phyloP scores from a whole-genome alignment of 495 filamentous ascomycete species.

The Penicillium daleae region DNA sequence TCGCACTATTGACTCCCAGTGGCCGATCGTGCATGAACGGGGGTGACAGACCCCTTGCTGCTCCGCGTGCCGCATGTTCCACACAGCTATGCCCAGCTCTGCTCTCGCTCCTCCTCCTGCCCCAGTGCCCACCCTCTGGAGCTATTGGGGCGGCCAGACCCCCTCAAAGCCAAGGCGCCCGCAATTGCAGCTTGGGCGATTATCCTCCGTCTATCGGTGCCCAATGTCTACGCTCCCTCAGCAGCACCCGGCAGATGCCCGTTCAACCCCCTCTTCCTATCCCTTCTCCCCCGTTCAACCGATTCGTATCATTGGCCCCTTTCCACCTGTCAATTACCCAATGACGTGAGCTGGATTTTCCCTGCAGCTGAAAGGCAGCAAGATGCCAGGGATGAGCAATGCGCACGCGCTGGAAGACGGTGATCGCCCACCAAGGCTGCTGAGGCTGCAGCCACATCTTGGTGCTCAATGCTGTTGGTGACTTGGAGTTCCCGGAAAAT shows the following conservation, averaged over 20 bases:
- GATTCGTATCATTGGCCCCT: slow-evolving; percentile 8
- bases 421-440: slow-evolving; percentile 21
- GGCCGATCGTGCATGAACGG: slow-evolving; percentile 36
- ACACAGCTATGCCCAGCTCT: slow-evolving; percentile 24
- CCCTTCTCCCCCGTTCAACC: background rate
- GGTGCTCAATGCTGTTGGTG: slow-evolving; percentile 17
- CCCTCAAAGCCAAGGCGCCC: background rate
- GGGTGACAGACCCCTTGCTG: slow-evolving; percentile 44
- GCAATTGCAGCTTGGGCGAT: background rate
- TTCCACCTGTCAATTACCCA: slow-evolving; percentile 15
- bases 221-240: slow-evolving; percentile 6
- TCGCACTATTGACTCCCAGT: slow-evolving; percentile 25
- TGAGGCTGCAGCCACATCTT: slow-evolving; percentile 43
- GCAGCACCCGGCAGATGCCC: slow-evolving; percentile 15
- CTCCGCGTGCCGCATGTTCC: slow-evolving; percentile 47
- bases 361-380: slow-evolving; percentile 20
- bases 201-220: background rate
- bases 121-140: slow-evolving; percentile 6
- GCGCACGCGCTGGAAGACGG: slow-evolving; percentile 21
- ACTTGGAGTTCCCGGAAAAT: slow-evolving; percentile 28
- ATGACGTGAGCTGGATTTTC: slow-evolving; percentile 25
- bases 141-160: background rate
- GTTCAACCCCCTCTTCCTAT: background rate
- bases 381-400: slow-evolving; percentile 34
- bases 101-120: background rate